Evolutionary conservation across 805 yeast genomes (phyloP), one percentile per base, ranked within the genome.

Genomic region (Ascoidea rubescens): DNA sequence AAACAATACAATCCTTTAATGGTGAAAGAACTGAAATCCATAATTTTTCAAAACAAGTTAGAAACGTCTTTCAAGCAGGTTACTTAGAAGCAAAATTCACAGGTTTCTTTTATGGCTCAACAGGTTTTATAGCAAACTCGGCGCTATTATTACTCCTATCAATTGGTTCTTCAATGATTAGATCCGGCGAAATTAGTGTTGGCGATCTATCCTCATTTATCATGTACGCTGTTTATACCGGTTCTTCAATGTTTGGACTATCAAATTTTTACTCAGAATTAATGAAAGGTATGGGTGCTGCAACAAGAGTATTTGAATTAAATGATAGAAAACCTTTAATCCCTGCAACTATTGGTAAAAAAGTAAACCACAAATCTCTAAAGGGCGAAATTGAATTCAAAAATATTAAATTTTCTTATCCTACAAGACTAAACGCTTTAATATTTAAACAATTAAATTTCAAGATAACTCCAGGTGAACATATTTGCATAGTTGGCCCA

Each of bases 211-310:
- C 96, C 5, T 84, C 95, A 50, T 91, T 89, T 65, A 83, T 90
- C 82, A 85, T 91, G 93, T 91, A 91, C 67, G 93, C 97, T 0
- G 87, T 87, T 1, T 91, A 87, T 65, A 85, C 96, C 1, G 98
- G 96, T 0, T 74, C 88, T n/a, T 87, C 96, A 6, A 86, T 90
- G 60, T 85, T 86, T 66, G 96, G 97, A 0, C 64, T 91, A 17
- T 91, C 96, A 0, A 86, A 85, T 60, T 91, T 91, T 64, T 91
- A 90, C 63, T 81, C 95, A 2, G 98, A 91, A 65, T 70, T 91
- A 54, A 91, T 91, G 97, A 91, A 91, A 69, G 98, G 97, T 52
- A 86, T 90, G 5, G 98, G 98, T 50, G 97, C 98, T 0, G 93
- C 96, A 0, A 83, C 89, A 50, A 73, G 98, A 54, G 78, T 91